These are phyloP conservation scores for Pugionium cornutum DNA, from an alignment of 345 rosid species.

Conservation along the genomic window DNA sequence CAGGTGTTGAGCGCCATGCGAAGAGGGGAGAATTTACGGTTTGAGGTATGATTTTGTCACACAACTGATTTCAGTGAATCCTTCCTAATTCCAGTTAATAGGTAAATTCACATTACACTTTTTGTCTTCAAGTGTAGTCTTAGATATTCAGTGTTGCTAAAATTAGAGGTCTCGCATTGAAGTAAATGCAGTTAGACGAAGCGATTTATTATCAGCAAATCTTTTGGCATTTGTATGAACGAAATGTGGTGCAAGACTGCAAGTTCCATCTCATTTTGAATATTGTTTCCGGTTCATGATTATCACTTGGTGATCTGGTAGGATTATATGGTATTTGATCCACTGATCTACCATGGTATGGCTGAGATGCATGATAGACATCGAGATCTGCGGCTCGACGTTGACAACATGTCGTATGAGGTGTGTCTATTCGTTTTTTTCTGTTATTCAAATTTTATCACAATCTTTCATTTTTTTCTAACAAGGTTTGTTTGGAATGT, in stretches of 20 bases:
- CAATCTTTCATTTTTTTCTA: conserved; percentile 10
- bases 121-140: conserved; percentile 18
- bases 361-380: conserved; percentile 85
- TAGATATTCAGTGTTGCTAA: conserved; percentile 16
- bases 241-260: not conserved
- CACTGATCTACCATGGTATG: conserved; percentile 60
- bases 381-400: conserved; percentile 90
- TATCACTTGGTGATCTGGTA: conserved; percentile 31
- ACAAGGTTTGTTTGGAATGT: not conserved
- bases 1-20: conserved; percentile 89
- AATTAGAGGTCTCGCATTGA: not conserved
- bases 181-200: not conserved
- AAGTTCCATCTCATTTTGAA: not conserved
- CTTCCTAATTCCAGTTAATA: not conserved
- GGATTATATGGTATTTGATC: conserved; percentile 86
- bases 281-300: conserved; percentile 13
- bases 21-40: conserved; percentile 74
- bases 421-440: conserved; percentile 39
- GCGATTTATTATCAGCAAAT: not conserved
- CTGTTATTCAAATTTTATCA: not conserved
- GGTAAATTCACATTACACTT: conserved; percentile 13
- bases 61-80: not conserved
- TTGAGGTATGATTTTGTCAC: conserved; percentile 61
- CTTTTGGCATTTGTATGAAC: conserved; percentile 17
- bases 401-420: conserved; percentile 96